Conservation (phyloP, 257 asterid genomes). For the Cynanchum wilfordii region DNA sequence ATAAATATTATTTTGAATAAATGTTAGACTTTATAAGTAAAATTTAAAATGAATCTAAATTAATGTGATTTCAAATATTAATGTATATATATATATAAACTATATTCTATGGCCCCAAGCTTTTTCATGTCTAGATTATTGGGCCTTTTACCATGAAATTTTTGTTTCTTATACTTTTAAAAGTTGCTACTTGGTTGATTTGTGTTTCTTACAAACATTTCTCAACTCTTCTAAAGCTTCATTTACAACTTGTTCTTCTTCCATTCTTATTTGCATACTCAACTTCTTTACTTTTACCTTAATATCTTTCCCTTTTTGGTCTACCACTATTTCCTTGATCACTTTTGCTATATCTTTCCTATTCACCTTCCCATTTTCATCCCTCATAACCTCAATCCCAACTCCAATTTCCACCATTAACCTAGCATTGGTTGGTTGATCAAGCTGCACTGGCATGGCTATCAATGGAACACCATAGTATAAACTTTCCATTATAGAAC, state of each 20-base stretch:
- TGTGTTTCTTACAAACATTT: neutral
- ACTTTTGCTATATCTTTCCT: neutral
- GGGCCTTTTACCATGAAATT: too few relatives aligned
- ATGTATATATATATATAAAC: too few relatives aligned
- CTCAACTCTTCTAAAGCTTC: neutral
- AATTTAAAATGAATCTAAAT: too few relatives aligned
- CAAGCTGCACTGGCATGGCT: neutral
- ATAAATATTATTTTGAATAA: too few relatives aligned
- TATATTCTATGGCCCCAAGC: too few relatives aligned
- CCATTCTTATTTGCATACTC: neutral
- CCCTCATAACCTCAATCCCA: slow-evolving; percentile 17
- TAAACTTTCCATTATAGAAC: slow-evolving; percentile 19
- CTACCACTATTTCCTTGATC: neutral
- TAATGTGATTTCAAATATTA: too few relatives aligned
- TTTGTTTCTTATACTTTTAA: too few relatives aligned
- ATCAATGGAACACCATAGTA: neutral
- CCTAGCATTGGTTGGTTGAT: neutral
- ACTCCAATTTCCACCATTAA: neutral
- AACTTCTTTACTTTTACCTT: neutral
- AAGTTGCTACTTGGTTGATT: too few relatives aligned
- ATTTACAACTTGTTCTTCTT: neutral
- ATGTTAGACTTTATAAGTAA: too few relatives aligned
- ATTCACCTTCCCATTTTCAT: neutral
- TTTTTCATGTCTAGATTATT: too few relatives aligned
- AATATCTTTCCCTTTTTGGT: neutral